phyloP scores from a whole-genome alignment of 176 grass and related monocot species.

The Carex littledalei region DNA sequence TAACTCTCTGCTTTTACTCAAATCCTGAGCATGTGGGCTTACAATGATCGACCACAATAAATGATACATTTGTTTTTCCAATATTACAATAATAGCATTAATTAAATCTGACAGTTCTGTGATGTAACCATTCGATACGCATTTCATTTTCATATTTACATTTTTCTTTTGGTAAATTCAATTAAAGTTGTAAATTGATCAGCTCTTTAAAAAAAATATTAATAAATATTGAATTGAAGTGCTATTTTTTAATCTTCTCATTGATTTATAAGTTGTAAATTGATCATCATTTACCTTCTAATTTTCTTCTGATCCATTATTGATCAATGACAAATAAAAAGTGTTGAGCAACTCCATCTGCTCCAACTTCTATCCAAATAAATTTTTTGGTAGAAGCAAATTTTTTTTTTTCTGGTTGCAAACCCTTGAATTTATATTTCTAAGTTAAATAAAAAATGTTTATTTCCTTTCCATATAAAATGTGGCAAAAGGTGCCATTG shows the following conservation, averaged over 20 bases:
- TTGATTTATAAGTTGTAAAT: not conserved
- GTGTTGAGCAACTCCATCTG: not conserved
- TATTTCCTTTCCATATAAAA: not conserved
- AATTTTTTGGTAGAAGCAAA: not conserved
- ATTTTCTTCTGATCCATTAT: not conserved
- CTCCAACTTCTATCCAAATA: not conserved
- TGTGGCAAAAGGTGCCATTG: not conserved
- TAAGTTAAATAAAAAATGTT: not conserved
- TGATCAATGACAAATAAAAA: not conserved
- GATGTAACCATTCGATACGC: not conserved
- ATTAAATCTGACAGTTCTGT: not conserved
- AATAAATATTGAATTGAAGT: not conserved
- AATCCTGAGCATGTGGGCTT: conserved; percentile 13
- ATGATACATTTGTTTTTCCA: not conserved
- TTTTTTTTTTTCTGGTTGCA: too few relatives aligned
- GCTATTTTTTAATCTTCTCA: not conserved
- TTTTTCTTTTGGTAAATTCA: not conserved
- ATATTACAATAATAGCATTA: not conserved
- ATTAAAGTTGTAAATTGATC: not conserved
- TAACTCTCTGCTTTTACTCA: conserved; percentile 40
- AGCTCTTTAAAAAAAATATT: not conserved
- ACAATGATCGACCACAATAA: not conserved
- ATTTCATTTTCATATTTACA: not conserved
- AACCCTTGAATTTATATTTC: not conserved
- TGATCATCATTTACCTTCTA: not conserved